Conservation (phyloP, 2,329 filamentous ascomycete genomes). For the Fonsecaea nubica region DNA sequence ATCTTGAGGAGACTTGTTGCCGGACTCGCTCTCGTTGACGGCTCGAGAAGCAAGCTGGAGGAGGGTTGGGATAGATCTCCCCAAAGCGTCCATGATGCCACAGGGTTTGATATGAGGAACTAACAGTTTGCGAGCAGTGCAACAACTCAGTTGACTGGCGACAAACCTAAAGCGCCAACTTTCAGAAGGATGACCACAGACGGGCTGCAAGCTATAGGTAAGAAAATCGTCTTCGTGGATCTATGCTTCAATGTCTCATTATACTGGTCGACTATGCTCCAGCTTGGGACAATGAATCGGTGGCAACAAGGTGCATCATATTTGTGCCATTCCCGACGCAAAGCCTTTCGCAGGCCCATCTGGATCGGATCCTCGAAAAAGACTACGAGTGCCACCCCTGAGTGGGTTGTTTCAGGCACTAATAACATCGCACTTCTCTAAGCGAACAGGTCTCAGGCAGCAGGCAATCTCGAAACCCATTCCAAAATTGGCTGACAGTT, state of each 20-base stretch:
- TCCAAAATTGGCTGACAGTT: conserved; percentile 1
- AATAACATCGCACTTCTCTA: neutral
- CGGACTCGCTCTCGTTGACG: conserved; percentile 9
- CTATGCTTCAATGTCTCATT: neutral
- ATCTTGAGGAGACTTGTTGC: conserved; percentile 25
- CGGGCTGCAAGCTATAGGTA: neutral
- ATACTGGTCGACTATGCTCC: neutral
- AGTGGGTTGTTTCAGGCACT: conserved; percentile 4
- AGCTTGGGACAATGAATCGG: neutral
- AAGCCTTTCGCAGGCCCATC: neutral
- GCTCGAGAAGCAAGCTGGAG: conserved; percentile 18
- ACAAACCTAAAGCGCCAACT: neutral
- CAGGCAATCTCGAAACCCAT: conserved; percentile 8
- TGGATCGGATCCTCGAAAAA: neutral
- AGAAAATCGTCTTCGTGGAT: neutral
- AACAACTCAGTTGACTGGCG: neutral
- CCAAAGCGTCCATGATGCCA: conserved; percentile 9
- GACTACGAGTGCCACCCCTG: conserved; percentile 2
- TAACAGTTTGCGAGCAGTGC: neutral
- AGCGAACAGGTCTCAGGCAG: neutral
- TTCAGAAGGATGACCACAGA: neutral
- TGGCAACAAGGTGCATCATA: neutral
- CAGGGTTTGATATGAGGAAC: neutral
- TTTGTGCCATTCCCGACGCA: neutral
- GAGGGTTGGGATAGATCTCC: conserved; percentile 10